Evolutionary conservation across 768 basidiomycete genomes (phyloP).

Genomic region (Boletus sensibilis): DNA sequence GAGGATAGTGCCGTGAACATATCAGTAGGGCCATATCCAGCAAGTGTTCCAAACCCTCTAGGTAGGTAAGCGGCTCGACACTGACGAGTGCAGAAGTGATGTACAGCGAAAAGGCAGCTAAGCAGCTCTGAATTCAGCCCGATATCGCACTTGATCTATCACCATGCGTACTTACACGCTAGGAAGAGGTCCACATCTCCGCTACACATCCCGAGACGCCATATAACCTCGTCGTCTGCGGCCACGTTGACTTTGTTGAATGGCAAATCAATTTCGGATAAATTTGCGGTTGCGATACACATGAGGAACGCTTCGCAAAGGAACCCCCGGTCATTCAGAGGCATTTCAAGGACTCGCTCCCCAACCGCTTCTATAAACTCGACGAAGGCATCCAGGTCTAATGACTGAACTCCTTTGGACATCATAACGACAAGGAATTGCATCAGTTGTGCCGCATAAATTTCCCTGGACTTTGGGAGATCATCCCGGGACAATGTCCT

Average conservation of each 20-base stretch:
- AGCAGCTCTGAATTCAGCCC: neutral
- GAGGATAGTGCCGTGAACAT: constrained; percentile 42
- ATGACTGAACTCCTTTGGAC: constrained; percentile 15
- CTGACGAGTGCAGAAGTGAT: constrained; percentile 30
- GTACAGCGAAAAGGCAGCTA: constrained; percentile 50
- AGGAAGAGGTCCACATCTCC: constrained; percentile 35
- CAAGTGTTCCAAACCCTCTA: constrained; percentile 48
- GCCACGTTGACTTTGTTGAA: neutral
- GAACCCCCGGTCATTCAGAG: constrained; percentile 3
- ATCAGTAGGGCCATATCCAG: constrained; percentile 49
- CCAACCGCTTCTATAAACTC: constrained; percentile 17
- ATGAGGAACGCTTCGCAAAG: constrained; percentile 39
- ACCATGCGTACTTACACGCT: constrained; percentile 38
- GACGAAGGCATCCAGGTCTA: neutral
- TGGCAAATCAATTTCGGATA: constrained; percentile 12
- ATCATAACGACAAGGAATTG: constrained; percentile 27
- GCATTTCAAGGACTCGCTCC: constrained; percentile 14
- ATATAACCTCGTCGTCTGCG: constrained; percentile 37
- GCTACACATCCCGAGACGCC: constrained; percentile 34
- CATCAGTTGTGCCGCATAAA: constrained; percentile 18
- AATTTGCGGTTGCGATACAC: constrained; percentile 31
- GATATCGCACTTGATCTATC: neutral
- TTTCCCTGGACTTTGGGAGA: constrained; percentile 4
- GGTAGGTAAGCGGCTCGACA: constrained; percentile 38
- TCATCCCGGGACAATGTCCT: constrained; percentile 16